Percentiles rank a stretch among this genome's conserved stretches.
phyloP scores from a whole-genome alignment of 2,329 filamentous ascomycete species.

The Aureobasidium lini region DNA sequence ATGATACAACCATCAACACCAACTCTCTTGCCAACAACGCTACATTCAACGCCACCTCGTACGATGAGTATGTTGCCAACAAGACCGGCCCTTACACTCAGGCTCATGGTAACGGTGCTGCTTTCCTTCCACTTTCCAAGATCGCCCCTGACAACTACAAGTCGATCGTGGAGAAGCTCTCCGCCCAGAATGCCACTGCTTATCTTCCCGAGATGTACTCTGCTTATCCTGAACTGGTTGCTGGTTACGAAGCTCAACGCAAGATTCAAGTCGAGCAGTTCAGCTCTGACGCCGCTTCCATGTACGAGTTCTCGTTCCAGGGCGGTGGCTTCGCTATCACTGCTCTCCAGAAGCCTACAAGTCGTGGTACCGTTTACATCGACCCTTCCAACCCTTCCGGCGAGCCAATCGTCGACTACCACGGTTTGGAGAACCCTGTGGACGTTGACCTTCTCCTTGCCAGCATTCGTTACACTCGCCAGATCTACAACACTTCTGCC shows the following conservation, averaged over 20 bases:
- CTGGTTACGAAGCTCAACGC: slow-evolving; percentile 43
- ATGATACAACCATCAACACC: slow-evolving; percentile 20
- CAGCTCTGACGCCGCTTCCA: slow-evolving; percentile 32
- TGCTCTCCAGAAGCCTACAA: slow-evolving; percentile 30
- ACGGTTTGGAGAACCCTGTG: slow-evolving; percentile 32
- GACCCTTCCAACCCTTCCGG: slow-evolving; percentile 24
- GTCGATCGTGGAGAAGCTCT: slow-evolving; percentile 12
- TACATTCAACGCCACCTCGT: slow-evolving; percentile 19
- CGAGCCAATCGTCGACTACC: slow-evolving; percentile 33
- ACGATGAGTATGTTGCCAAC: slow-evolving; percentile 23
- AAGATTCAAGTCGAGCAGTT: slow-evolving; percentile 40
- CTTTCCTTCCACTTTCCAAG: slow-evolving; percentile 19
- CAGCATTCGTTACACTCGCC: slow-evolving; percentile 29
- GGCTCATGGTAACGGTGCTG: slow-evolving; percentile 24
- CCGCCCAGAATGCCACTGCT: slow-evolving; percentile 16
- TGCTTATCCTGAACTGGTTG: slow-evolving; percentile 33
- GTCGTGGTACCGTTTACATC: slow-evolving; percentile 29
- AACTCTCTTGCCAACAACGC: slow-evolving; percentile 26
- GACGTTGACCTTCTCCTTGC: slow-evolving; percentile 30
- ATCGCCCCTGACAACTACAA: slow-evolving; percentile 14
- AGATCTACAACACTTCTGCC: slow-evolving; percentile 26
- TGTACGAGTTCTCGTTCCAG: slow-evolving; percentile 40
- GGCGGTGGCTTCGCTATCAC: slow-evolving; percentile 22
- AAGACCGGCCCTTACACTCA: slow-evolving; percentile 27
- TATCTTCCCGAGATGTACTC: slow-evolving; percentile 21